Conservation (phyloP, 2,329 filamentous ascomycete species). For the Dothistroma pini region DNA sequence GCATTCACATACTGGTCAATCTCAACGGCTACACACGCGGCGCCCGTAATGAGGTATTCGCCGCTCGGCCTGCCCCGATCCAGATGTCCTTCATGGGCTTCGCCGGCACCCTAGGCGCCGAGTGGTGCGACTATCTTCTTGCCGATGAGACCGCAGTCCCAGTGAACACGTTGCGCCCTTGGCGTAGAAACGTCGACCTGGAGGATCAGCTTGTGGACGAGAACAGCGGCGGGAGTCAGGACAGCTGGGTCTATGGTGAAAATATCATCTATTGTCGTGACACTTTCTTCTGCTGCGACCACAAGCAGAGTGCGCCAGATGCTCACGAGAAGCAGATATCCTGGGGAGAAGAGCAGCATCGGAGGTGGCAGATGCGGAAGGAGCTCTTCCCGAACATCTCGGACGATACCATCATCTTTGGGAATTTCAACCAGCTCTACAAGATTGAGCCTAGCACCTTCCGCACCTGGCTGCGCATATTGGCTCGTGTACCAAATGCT, state of each 20-base stretch:
- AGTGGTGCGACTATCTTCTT: constrained; percentile 98
- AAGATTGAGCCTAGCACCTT: constrained; percentile 99
- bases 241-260: constrained; percentile 92
- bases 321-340: constrained; percentile 61
- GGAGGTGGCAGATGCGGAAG: constrained; percentile 89
- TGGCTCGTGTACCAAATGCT: constrained; percentile 78
- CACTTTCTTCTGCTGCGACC: constrained; percentile 98
- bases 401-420: constrained; percentile 84
- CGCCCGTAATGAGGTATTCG: constrained; percentile 96
- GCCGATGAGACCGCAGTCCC: constrained; percentile 88
- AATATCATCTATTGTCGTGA: constrained; percentile 93
- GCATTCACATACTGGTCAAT: constrained; percentile 92
- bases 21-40: constrained; percentile 97
- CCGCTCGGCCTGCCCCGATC: constrained; percentile 86
- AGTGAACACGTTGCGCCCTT: constrained; percentile 72
- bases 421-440: constrained; percentile 98
- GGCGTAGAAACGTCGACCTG: constrained; percentile 69
- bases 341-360: constrained; percentile 79
- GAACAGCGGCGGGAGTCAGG: constrained; percentile 59
- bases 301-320: constrained; percentile 82
- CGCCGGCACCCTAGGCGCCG: constrained; percentile 88
- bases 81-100: constrained; percentile 99
- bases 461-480: constrained; percentile 89
- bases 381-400: constrained; percentile 79
- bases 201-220: constrained; percentile 62